Evolutionary conservation across 352 stramenopile genomes (phyloP), one percentile per base, ranked within the genome.

Genomic region (Pythium volutum): DNA sequence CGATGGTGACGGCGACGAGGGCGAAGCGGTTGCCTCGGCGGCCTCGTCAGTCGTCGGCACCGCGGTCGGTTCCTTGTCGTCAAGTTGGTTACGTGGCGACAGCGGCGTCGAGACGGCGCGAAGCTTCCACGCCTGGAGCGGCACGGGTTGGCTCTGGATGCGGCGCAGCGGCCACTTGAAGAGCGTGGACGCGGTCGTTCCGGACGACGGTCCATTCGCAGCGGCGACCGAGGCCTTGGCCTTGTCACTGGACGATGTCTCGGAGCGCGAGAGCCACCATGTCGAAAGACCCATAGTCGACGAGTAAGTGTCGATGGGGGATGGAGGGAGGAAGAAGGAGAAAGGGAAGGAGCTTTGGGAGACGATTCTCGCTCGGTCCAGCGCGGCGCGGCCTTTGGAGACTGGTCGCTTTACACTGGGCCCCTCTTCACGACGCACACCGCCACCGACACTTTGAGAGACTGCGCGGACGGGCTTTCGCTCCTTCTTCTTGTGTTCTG

Each of bases 261-360:
- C 52, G 5, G 50, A 62, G 51, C 64, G 64, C 31, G 64, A 29
- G 39, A 71, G 51, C 64, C 64, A 71, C 64, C 64, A 71, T 23
- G 64, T 48, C 8, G 64, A 47, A n/a, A 71, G 31, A 15, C 64
- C 64, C 64, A 71, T 71, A 36, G 27, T 55, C 27, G 6, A 23
- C 16, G 38, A 22, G 5, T 12, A 29, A 48, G 41, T 48, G 41
- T 48, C 41, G 41, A 48, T 48, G 41, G 41, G 18, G 41, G 43
- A 51, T 22, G 20, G 20, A 23, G 12, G 29, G 47, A 54, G 16
- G n/a, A 26, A 27, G 47, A 26, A 10, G 47, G 11, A 34, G 22
- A 51, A 33, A 10, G 22, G 23, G 36, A 25, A 38, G 39, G 26
- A 50, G 54, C 12, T 33, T 36, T 26, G 18, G 25, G 29, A n/a